Base-by-base conservation (phyloP, 306 rosid genomes). In the Oemleria cerasiformis region DNA sequence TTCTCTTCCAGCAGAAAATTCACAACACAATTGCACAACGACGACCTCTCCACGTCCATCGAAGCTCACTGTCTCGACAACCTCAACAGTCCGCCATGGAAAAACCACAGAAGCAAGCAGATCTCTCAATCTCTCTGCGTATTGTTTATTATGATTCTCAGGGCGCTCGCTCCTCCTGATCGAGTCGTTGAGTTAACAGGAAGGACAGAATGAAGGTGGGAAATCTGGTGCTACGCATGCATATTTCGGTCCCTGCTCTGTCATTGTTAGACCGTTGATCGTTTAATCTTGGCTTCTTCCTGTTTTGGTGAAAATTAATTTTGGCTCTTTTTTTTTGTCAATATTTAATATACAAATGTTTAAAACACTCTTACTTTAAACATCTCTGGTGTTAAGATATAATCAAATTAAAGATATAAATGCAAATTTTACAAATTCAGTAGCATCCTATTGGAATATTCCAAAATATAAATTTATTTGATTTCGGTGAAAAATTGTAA, bases 21-120 rank as follows among this genome's bases (percentile, higher is more conserved):
- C n/a, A 94, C 98, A 9, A 91, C 98, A 81, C 95, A 94, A 78
- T 94, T 94, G 89, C 98, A 91, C 77, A 94, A 81, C 57, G 98
- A 94, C n/a, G 97, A 91, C 86, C 89, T 86, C 85, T 86, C 95
- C 50, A 91, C 96, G 74, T 94, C 85, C 97, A 94, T 91, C 47
- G 84, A 53, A 72, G 34, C 44, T 68, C 70, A 38, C 38, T 5
- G 0, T 13, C 20, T 16, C 30, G 12, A 30, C 48, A 59, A 71
- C n/a, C 10, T 73, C 77, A 77, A 61, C 42, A 49, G 1, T 17
- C 79, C 79, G 77, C 67, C 91, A 85, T 88, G 72, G 81, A 75
- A 68, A 66, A 55, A 75, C 74, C 70, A 51, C 21, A 23, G 17
- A 11, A 58, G 47, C 47, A 66, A 39, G 58, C 16, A 65, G 83